Percentiles rank a stretch among this genome's conserved stretches.
These are phyloP conservation scores for Lobosporangium transversale DNA, from an alignment of 192 early-diverging fungal species.

Conservation along the genomic window DNA sequence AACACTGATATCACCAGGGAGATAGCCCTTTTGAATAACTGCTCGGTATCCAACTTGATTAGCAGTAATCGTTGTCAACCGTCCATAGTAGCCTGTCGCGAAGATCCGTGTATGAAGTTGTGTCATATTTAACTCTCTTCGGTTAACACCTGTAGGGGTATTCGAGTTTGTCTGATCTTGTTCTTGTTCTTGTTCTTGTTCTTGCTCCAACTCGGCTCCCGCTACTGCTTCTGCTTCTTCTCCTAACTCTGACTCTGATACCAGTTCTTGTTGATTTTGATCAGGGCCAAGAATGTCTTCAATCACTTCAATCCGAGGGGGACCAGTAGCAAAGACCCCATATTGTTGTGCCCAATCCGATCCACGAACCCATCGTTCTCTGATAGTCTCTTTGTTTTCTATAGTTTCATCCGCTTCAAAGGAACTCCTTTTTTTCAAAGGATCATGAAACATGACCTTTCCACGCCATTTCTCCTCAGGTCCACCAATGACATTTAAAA, in stretches of 20 bases:
- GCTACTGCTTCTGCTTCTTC: too few relatives aligned
- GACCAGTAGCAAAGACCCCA: constrained; percentile 34
- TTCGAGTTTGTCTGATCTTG: too few relatives aligned
- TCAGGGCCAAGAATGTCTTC: constrained; percentile 27
- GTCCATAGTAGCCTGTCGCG: constrained; percentile 18
- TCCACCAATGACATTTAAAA: constrained; percentile 56
- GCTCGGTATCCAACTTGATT: constrained; percentile 37
- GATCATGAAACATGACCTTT: constrained; percentile 36
- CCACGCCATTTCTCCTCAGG: constrained; percentile 53
- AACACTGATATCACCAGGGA: constrained; percentile 38
- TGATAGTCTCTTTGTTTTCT: constrained; percentile 14
- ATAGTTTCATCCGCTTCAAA: not conserved
- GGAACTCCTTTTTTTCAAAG: constrained; percentile 7
- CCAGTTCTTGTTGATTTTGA: too few relatives aligned
- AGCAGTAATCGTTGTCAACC: constrained; percentile 36
- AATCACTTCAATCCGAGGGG: constrained; percentile 41
- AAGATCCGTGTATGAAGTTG: constrained; percentile 44
- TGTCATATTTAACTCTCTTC: constrained; percentile 34
- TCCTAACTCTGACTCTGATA: too few relatives aligned
- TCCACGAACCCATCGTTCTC: constrained; percentile 30
- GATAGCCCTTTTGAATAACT: constrained; percentile 15
- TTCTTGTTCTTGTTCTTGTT: too few relatives aligned
- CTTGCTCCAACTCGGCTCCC: too few relatives aligned
- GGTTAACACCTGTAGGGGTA: not conserved
- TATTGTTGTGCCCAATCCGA: constrained; percentile 48